Percentiles rank a stretch among this genome's conserved stretches.
Conservation (phyloP, 768 basidiomycete species). For the Amanita pseudoporphyria region DNA sequence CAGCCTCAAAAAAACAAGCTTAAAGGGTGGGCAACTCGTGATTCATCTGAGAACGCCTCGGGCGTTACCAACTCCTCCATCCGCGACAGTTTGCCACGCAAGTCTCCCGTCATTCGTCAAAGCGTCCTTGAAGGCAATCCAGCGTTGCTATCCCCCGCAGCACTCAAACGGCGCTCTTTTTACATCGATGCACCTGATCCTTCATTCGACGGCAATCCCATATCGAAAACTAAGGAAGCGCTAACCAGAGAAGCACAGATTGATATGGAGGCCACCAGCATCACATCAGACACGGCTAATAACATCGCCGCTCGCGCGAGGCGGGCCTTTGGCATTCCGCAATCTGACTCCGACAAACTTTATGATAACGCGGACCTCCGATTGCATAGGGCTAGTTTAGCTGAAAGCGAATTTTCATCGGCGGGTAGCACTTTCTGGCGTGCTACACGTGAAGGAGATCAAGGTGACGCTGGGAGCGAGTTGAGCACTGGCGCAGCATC, state of each 20-base stretch:
- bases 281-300: slow-evolving; percentile 5
- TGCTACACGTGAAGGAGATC: slow-evolving; percentile 9
- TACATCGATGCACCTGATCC: slow-evolving; percentile 14
- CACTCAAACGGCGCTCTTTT: slow-evolving; percentile 20
- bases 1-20: not conserved
- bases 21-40: not conserved
- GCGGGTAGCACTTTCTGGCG: slow-evolving; percentile 31
- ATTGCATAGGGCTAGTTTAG: slow-evolving; percentile 14
- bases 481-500: slow-evolving; percentile 40
- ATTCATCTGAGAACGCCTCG: not conserved
- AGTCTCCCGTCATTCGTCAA: slow-evolving; percentile 22
- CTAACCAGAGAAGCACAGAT: not conserved
- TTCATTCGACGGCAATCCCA: not conserved
- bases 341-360: slow-evolving; percentile 30
- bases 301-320: slow-evolving; percentile 35
- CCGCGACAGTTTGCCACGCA: slow-evolving; percentile 14
- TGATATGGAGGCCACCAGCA: not conserved
- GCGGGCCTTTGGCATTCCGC: slow-evolving; percentile 41
- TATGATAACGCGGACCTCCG: slow-evolving; percentile 10
- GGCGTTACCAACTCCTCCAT: not conserved
- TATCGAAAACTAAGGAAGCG: not conserved
- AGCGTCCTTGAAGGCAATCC: slow-evolving; percentile 8
- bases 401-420: slow-evolving; percentile 40
- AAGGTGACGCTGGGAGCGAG: slow-evolving; percentile 20
- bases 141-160: slow-evolving; percentile 12